Evolutionary conservation across 1,139 yeast species (phyloP).

Genomic region (Lodderomyces elongisporus): DNA sequence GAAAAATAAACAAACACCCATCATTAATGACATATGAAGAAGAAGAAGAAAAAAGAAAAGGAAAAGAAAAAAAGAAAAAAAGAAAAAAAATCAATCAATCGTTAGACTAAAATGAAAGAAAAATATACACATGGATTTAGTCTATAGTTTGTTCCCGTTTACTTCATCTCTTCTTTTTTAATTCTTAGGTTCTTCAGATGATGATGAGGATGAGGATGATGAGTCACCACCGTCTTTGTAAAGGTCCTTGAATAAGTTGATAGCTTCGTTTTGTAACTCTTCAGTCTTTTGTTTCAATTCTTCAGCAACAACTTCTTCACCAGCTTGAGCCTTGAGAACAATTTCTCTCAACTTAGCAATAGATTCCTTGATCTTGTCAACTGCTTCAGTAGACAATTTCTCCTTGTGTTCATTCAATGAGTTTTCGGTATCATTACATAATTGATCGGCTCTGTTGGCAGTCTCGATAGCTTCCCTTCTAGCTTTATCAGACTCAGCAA

Average conservation of each 20-base stretch:
- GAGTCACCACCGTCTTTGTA: constrained; percentile 56
- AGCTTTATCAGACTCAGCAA: constrained; percentile 93
- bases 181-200: constrained; percentile 19
- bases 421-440: constrained; percentile 93
- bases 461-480: constrained; percentile 90
- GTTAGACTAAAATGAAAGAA: background rate
- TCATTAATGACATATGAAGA: too few species aligned
- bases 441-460: constrained; percentile 96
- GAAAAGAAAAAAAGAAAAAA: background rate
- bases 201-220: constrained; percentile 15
- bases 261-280: constrained; percentile 86
- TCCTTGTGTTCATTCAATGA: constrained; percentile 93
- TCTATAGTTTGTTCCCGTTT: too few species aligned
- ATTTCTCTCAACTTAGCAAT: constrained; percentile 80
- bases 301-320: constrained; percentile 78
- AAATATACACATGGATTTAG: background rate
- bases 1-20: too few species aligned
- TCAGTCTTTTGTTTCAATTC: constrained; percentile 91
- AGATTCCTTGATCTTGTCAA: constrained; percentile 77
- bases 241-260: constrained; percentile 92
- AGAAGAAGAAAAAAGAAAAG: background rate
- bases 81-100: background rate
- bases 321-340: constrained; percentile 90
- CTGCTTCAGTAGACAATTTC: constrained; percentile 82
- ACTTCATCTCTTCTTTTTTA: background rate